Conservation (phyloP, 352 stramenopile genomes). For the Saprolegnia parasitica region DNA sequence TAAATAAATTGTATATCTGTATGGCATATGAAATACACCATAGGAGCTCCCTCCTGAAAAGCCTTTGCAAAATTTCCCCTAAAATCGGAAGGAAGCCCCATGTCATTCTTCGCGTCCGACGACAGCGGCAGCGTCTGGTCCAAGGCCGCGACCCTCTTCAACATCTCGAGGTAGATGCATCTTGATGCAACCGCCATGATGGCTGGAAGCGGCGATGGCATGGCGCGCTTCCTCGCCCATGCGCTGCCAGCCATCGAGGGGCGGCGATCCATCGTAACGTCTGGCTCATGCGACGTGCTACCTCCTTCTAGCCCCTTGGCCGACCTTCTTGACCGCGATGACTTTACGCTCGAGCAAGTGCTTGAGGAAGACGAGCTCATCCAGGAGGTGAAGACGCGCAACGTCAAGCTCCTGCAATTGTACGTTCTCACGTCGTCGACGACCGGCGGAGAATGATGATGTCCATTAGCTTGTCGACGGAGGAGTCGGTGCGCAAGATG, state of each 20-base stretch:
- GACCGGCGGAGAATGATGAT: constrained; percentile 3
- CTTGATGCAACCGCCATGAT: neutral
- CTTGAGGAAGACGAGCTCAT: constrained; percentile 96
- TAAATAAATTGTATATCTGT: constrained; percentile 8
- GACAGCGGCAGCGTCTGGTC: constrained; percentile 80
- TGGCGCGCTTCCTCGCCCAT: neutral
- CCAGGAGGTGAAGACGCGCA: constrained; percentile 95
- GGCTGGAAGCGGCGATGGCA: neutral
- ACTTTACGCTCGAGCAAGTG: constrained; percentile 92
- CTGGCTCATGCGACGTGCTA: neutral
- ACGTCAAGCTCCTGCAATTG: constrained; percentile 94
- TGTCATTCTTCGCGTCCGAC: constrained; percentile 78
- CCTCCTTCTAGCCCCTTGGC: constrained; percentile 87
- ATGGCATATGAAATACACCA: neutral
- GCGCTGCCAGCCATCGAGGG: constrained; percentile 2
- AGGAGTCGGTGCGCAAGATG: constrained; percentile 58
- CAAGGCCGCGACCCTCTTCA: constrained; percentile 81
- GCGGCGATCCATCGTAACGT: neutral
- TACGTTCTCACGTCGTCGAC: constrained; percentile 34
- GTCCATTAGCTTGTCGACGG: constrained; percentile 55
- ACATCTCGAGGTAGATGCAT: constrained; percentile 63
- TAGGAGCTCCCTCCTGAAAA: neutral
- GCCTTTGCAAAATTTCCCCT: constrained; percentile 15
- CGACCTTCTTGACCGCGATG: constrained; percentile 91
- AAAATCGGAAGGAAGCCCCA: constrained; percentile 30